Evolutionary conservation across 345 rosid species (phyloP), one percentile per base, ranked within the genome.

Genomic region (Pistacia atlantica): DNA sequence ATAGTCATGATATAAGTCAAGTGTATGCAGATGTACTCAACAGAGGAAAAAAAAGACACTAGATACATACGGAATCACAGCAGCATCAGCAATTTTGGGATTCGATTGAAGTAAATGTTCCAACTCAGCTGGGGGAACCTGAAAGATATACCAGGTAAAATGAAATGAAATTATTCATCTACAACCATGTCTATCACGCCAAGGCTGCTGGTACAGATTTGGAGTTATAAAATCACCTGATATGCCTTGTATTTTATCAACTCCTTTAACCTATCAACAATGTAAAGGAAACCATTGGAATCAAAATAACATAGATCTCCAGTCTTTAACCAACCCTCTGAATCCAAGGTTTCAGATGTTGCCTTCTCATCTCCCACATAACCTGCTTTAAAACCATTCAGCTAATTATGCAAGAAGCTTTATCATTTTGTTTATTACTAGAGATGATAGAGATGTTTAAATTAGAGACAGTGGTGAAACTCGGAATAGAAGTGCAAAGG

Each of bases 51-150:
- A 55, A 37, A 55, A 65, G 58, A 16, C 7, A 77, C 17, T 18
- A 28, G 65, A 49, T 59, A 84, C 96, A 72, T 88, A 96, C 98
- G 97, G 98, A 80, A 96, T 84, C 33, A 96, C 97, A 69, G 99
- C 98, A 77, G 94, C 98, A 86, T 96, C 99, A 17, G 82, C 87
- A 71, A 96, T 91, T 75, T 88, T 84, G 37, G 97, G 90, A 79
- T 90, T 42, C 18, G 97, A 90, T 4, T 88, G 93, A 69, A 96
- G 95, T 69, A 93, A 73, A 56, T 87, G 90, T 82, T 96, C 99
- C 91, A 96, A 70, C 71, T 96, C 99, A 65, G 90, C 99, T 3
- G 99, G 99, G 22, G 99, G 93, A 56, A 96, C 97, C 99, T 95
- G 83, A 55, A 82, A 71, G 14, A 76, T 51, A 74, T 22, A 56